Evolutionary conservation across 345 rosid genomes (phyloP).

Genomic region (Kernera saxatilis): DNA sequence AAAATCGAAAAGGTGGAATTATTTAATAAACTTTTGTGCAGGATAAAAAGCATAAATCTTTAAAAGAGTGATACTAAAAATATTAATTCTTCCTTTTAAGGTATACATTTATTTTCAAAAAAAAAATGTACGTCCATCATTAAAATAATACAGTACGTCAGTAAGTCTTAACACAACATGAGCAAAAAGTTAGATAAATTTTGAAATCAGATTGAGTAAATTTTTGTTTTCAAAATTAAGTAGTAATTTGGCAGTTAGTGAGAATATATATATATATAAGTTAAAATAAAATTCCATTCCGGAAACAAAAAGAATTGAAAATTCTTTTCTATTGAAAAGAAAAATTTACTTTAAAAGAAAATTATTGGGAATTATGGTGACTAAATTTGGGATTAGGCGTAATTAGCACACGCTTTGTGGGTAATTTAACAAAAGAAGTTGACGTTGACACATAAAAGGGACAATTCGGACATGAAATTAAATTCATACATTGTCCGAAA

Average conservation of each 20-base stretch:
- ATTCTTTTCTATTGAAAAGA: background rate
- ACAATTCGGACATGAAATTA: conserved; percentile 9
- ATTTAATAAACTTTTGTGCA: background rate
- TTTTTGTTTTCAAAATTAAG: background rate
- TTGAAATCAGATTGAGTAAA: background rate
- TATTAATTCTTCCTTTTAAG: background rate
- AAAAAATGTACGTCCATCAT: background rate
- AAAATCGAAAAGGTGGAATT: background rate
- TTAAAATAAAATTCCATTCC: too few relatives aligned
- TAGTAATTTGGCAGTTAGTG: background rate
- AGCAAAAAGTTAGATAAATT: background rate
- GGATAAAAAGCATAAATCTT: conserved; percentile 10
- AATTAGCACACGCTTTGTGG: background rate
- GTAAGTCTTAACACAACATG: background rate
- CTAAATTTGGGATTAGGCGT: background rate
- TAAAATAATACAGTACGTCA: background rate
- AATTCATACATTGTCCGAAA: conserved; percentile 23
- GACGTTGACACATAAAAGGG: conserved; percentile 13
- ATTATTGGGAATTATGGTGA: background rate
- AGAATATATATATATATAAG: too few relatives aligned
- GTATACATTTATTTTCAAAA: background rate
- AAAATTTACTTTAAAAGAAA: too few relatives aligned
- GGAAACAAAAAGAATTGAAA: too few relatives aligned
- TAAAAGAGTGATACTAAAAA: conserved; percentile 2
- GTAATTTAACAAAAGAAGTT: background rate